Evolutionary conservation across 2,329 filamentous ascomycete genomes (phyloP), one percentile per base, ranked within the genome.

Genomic region (Exophiala xenobiotica): DNA sequence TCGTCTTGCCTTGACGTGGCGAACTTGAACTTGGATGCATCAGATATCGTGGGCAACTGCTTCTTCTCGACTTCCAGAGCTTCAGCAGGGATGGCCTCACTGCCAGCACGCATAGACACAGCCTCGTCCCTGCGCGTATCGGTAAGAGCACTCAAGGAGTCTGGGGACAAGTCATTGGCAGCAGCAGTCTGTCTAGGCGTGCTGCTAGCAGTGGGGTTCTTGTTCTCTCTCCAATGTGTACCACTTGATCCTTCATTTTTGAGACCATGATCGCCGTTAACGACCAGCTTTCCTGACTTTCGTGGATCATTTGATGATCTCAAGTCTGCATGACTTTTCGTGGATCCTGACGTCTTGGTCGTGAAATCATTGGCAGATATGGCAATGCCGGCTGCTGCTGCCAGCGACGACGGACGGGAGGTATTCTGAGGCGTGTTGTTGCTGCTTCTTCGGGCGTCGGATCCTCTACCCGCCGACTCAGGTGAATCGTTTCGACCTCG

Each of bases 41-140:
- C 48, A n/a, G 48, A 40, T 3, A 44, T 19, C 23, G 38, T 22
- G 37, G 8, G 14, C 19, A 9, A 5, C n/a, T 40, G 18, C 5
- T 27, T 19, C 16, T 43, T 54, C 27, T 49, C 42, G 7, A 23
- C 41, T 20, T 53, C 26, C 9, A 54, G 14, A 14, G 43, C 53
- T 22, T 54, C 53, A 9, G 40, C 23, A 8, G 59, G 57, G 8
- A 61, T 46, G 8, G 43, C 42, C n/a, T 56, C 52, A n/a, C 40
- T 53, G n/a, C 59, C 59, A n/a, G 57, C 57, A 29, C 57, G 55
- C 59, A 61, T 61, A 3, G 59, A 61, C 9, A 56, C 52, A 5
- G 37, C 52, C 22, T 54, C 24, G 40, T 61, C 59, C 35, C 57
- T 50, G 16, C 49, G 43, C 16, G 27, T 49, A 39, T 61, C 57